Evolutionary conservation across 2,329 filamentous ascomycete genomes (phyloP).

Genomic region (Pseudocercospora eumusae): DNA sequence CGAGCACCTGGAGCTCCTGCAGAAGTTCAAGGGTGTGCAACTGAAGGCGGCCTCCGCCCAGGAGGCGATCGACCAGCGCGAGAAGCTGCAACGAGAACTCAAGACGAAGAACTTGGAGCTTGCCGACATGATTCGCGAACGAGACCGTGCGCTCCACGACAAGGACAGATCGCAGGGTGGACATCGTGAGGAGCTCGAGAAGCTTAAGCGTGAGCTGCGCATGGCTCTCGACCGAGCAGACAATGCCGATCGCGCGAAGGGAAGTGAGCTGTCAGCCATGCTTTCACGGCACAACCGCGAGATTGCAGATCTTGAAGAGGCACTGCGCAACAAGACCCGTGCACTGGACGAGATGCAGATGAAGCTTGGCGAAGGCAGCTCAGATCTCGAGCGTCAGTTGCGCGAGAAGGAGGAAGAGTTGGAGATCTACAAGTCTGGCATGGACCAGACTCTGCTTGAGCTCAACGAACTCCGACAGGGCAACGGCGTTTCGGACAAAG

Average conservation of each 20-base stretch:
- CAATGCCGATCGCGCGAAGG: slow-evolving; percentile 88
- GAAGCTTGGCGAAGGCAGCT: slow-evolving; percentile 75
- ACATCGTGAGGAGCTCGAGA: slow-evolving; percentile 91
- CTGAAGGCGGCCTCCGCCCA: slow-evolving; percentile 95
- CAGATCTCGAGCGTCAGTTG: slow-evolving; percentile 80
- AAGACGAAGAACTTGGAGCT: slow-evolving; percentile 99
- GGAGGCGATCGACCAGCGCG: slow-evolving; percentile 90
- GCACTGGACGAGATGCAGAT: slow-evolving; percentile 80
- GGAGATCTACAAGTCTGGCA: slow-evolving; percentile 95
- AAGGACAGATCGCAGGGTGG: slow-evolving; percentile 83
- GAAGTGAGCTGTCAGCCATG: slow-evolving; percentile 91
- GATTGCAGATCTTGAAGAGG: slow-evolving; percentile 94
- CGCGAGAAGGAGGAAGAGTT: slow-evolving; percentile 97
- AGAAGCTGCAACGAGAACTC: slow-evolving; percentile 94
- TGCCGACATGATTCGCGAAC: slow-evolving; percentile 96
- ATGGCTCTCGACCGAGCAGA: slow-evolving; percentile 90
- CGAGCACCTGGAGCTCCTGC: slow-evolving; percentile 89
- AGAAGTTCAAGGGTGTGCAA: slow-evolving; percentile 95
- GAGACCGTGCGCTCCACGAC: slow-evolving; percentile 89
- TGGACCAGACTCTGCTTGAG: slow-evolving; percentile 94
- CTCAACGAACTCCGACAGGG: slow-evolving; percentile 77
- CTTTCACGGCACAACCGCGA: slow-evolving; percentile 95
- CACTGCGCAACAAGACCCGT: slow-evolving; percentile 80
- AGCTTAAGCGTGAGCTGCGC: slow-evolving; percentile 87
- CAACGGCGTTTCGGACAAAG: slow-evolving; percentile 68